These are phyloP conservation scores for Closterium sp. DNA, from an alignment of 139 green algal genomes.

Conservation along the genomic window DNA sequence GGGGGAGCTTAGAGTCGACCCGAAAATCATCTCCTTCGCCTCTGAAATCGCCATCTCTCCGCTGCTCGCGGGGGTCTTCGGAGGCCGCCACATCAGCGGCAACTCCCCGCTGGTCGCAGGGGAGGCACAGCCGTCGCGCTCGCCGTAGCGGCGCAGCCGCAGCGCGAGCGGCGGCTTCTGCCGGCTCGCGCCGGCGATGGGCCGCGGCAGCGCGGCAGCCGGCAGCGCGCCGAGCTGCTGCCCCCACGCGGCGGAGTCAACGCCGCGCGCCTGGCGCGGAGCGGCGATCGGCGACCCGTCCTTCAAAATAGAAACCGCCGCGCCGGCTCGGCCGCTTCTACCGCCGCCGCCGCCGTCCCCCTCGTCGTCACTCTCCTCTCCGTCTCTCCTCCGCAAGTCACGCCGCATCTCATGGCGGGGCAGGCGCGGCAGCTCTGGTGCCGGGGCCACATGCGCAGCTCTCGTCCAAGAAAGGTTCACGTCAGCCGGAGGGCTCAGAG, in stretches of 20 bases:
- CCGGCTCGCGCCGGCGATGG: background rate
- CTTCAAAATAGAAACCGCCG: background rate
- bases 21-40: background rate
- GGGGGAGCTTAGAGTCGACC: background rate
- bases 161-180: background rate
- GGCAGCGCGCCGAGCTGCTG: background rate
- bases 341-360: background rate
- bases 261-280: background rate
- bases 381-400: background rate
- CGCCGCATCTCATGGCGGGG: background rate
- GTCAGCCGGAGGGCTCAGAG: too few relatives aligned
- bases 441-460: background rate
- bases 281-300: background rate
- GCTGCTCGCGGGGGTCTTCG: background rate
- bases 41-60: background rate
- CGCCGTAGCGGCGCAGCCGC: background rate
- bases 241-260: background rate
- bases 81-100: background rate
- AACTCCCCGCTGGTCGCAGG: background rate
- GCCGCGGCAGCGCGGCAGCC: background rate
- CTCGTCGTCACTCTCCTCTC: background rate
- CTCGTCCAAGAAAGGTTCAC: too few relatives aligned
- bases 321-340: background rate
- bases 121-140: background rate
- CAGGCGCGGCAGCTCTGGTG: background rate